Evolutionary conservation across 225 moss, liverwort and hornwort genomes (phyloP).

Genomic region (Asterella californica): DNA sequence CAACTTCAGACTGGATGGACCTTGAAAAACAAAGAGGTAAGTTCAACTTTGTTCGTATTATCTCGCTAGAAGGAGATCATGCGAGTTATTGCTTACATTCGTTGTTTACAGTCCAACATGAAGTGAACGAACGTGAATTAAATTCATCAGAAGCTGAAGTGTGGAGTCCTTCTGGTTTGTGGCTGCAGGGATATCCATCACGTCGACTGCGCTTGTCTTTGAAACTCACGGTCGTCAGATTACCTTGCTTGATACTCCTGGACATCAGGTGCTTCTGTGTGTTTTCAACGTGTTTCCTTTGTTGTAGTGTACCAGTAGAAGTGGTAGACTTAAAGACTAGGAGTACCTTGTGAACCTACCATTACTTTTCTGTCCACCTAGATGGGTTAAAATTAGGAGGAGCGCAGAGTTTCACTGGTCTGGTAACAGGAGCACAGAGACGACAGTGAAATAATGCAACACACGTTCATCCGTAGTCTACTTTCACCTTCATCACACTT

Average conservation of each 20-base stretch:
- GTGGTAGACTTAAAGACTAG: neutral
- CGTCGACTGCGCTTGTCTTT: constrained; percentile 88
- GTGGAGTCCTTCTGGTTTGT: neutral
- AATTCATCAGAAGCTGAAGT: neutral
- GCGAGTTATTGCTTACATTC: too few relatives aligned
- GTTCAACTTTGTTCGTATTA: neutral
- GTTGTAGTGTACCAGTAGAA: neutral
- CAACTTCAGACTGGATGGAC: constrained; percentile 99
- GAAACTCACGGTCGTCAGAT: constrained; percentile 90
- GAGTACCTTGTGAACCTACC: neutral
- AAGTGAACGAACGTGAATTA: neutral
- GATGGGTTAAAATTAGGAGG: too few relatives aligned
- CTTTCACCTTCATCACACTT: neutral
- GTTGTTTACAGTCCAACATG: neutral
- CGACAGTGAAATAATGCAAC: neutral
- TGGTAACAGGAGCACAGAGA: too few relatives aligned
- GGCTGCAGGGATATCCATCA: constrained; percentile 84
- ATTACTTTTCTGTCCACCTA: neutral
- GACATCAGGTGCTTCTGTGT: constrained; percentile 57
- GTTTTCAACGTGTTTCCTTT: neutral
- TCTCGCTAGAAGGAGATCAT: neutral
- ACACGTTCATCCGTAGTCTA: neutral
- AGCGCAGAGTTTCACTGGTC: too few relatives aligned
- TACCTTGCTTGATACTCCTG: constrained; percentile 87
- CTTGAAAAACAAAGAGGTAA: constrained; percentile 96